Percentiles rank a stretch among this genome's conserved stretches.
phyloP scores from a whole-genome alignment of 2,329 filamentous ascomycete species.

The Fusarium sp. region DNA sequence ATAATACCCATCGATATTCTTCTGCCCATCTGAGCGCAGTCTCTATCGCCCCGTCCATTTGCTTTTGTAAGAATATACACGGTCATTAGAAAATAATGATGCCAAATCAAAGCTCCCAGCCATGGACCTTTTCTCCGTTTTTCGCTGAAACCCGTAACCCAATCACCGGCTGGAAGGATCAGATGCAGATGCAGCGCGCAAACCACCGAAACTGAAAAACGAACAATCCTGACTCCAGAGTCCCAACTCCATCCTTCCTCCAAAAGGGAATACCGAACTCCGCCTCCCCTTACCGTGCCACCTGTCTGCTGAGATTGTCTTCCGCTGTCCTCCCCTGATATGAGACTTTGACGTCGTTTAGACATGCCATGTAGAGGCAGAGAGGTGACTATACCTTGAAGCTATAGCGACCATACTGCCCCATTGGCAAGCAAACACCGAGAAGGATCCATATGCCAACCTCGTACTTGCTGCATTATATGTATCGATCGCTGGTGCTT shows the following conservation, averaged over 20 bases:
- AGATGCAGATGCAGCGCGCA: constrained; percentile 49
- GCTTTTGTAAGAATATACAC: constrained; percentile 48
- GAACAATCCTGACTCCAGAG: constrained; percentile 49
- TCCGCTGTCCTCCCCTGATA: not conserved
- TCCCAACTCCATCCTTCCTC: constrained; percentile 48
- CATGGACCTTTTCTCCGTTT: constrained; percentile 42
- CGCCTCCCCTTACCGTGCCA: constrained; percentile 34
- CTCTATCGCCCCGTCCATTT: constrained; percentile 40
- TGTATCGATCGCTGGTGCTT: constrained; percentile 31
- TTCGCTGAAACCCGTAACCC: constrained; percentile 45
- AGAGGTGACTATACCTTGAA: not conserved
- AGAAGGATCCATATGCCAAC: constrained; percentile 4
- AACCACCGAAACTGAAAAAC: constrained; percentile 48
- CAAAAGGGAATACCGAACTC: constrained; percentile 47
- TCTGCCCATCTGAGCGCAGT: constrained; percentile 36
- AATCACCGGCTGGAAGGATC: constrained; percentile 44
- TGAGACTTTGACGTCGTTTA: constrained; percentile 3
- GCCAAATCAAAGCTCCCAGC: constrained; percentile 47
- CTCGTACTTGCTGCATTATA: constrained; percentile 15
- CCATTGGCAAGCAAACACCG: not conserved
- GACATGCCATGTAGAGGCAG: constrained; percentile 8
- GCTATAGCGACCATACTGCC: not conserved
- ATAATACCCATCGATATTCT: constrained; percentile 22
- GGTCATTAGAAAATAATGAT: constrained; percentile 47
- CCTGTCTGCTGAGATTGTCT: constrained; percentile 13